Conservation (phyloP, 192 early-diverging fungal species). For the Backusella psychrophila region DNA sequence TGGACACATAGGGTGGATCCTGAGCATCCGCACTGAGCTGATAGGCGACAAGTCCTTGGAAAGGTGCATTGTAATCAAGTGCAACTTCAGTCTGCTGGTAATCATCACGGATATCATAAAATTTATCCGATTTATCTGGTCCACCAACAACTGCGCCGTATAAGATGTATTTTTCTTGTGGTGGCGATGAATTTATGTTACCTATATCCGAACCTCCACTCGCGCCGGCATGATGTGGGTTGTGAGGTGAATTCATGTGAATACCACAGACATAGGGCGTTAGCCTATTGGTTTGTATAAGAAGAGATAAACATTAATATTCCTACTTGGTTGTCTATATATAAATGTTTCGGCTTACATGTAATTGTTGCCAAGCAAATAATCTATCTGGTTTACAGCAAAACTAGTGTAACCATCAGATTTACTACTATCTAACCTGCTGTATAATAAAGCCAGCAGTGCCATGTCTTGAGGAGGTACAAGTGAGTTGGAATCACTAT, state of each 20-base stretch:
- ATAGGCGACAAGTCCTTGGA: constrained; percentile 51
- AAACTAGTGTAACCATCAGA: constrained; percentile 18
- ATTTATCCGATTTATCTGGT: constrained; percentile 51
- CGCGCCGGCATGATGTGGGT: constrained; percentile 58
- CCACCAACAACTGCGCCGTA: constrained; percentile 63
- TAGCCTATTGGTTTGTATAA: constrained; percentile 20
- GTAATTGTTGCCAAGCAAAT: constrained; percentile 55
- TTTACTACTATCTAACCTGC: constrained; percentile 12
- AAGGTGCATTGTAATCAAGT: constrained; percentile 55
- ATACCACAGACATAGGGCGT: constrained; percentile 59
- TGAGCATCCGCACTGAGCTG: constrained; percentile 38
- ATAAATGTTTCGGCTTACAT: constrained; percentile 42
- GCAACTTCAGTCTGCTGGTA: constrained; percentile 54
- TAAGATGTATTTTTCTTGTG: constrained; percentile 35
- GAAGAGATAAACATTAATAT: constrained; percentile 27
- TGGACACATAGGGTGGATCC: constrained; percentile 49
- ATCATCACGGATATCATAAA: constrained; percentile 44
- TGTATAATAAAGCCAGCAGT: constrained; percentile 37
- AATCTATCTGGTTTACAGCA: constrained; percentile 46
- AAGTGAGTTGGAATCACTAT: constrained; percentile 30
- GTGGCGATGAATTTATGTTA: constrained; percentile 39
- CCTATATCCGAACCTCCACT: constrained; percentile 47
- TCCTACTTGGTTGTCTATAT: constrained; percentile 33
- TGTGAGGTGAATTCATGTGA: constrained; percentile 53
- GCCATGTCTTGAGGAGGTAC: constrained; percentile 37